Conservation (phyloP, 2,329 filamentous ascomycete genomes). For the Penicillium sp. region DNA sequence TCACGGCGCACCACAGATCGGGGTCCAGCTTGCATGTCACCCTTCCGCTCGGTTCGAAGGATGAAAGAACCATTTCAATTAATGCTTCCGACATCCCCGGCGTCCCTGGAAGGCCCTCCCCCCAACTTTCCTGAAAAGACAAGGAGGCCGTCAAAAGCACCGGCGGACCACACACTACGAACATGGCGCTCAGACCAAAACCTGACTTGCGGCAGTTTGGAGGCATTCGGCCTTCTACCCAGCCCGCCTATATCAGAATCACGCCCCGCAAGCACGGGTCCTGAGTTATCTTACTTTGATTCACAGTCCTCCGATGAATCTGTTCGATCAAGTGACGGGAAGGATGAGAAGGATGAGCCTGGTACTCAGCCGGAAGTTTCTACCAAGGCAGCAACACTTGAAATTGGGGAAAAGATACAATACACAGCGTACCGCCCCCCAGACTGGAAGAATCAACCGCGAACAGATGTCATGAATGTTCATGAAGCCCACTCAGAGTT, state of each 20-base stretch:
- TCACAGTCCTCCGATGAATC: conserved; percentile 8
- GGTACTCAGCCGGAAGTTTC: not conserved
- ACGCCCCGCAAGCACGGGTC: conserved; percentile 19
- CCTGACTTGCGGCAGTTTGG: conserved; percentile 24
- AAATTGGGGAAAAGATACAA: conserved; percentile 2
- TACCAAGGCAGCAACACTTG: not conserved
- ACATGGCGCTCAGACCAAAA: conserved; percentile 34
- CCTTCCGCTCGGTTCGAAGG: conserved; percentile 33
- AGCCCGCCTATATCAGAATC: conserved; percentile 33
- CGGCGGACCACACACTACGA: conserved; percentile 24
- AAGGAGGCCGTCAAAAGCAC: conserved; percentile 12
- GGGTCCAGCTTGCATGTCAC: conserved; percentile 24
- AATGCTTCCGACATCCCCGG: conserved; percentile 29
- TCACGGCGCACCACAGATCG: conserved; percentile 23
- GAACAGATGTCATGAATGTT: conserved; percentile 23
- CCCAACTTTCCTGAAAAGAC: conserved; percentile 16
- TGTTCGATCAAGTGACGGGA: not conserved
- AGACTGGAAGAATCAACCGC: conserved; percentile 7
- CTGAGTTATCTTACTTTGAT: conserved; percentile 25
- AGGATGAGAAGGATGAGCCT: not conserved
- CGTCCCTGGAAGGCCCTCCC: conserved; percentile 22
- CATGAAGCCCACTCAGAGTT: conserved; percentile 29
- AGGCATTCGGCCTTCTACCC: conserved; percentile 30
- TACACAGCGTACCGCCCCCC: conserved; percentile 16
- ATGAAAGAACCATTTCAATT: conserved; percentile 36